Percentiles rank a stretch among this genome's conserved stretches.
Conservation (phyloP, 1,284 basidiomycete species). For the Meira nashicola region DNA sequence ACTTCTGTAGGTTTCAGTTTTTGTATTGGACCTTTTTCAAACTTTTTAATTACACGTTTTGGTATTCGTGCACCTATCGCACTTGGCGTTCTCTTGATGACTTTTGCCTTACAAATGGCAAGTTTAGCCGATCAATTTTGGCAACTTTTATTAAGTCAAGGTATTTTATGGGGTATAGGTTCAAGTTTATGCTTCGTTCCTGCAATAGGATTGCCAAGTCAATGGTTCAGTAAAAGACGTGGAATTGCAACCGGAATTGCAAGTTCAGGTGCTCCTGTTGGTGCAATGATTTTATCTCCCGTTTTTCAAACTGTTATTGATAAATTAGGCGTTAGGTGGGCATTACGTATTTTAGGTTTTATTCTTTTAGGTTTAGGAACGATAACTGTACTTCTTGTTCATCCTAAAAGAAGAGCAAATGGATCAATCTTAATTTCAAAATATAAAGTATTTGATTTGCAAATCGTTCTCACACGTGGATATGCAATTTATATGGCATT, state of each 20-base stretch:
- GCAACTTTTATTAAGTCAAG: constrained; percentile 10
- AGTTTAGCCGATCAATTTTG: constrained; percentile 9
- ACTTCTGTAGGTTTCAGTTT: constrained; percentile 4
- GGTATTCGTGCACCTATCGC: constrained; percentile 7
- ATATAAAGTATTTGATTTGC: not conserved
- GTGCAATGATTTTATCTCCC: not conserved
- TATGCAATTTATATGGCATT: not conserved
- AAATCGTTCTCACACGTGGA: not conserved
- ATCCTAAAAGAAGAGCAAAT: too few species aligned
- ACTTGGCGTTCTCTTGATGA: constrained; percentile 3
- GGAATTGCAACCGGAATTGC: constrained; percentile 7
- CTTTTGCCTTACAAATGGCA: constrained; percentile 9
- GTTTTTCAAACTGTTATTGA: not conserved
- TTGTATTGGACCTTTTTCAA: constrained; percentile 2
- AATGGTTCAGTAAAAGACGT: constrained; percentile 7
- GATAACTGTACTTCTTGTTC: not conserved
- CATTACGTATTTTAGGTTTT: not conserved
- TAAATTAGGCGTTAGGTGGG: not conserved
- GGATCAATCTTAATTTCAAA: not conserved
- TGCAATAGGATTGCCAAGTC: constrained; percentile 4
- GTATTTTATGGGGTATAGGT: constrained; percentile 10
- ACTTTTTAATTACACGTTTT: constrained; percentile 2
- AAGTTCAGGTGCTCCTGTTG: not conserved
- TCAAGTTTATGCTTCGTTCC: constrained; percentile 9
- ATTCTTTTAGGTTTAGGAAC: not conserved